Base-by-base conservation (phyloP, 129 eudicot species). In the Helianthus annuus region DNA sequence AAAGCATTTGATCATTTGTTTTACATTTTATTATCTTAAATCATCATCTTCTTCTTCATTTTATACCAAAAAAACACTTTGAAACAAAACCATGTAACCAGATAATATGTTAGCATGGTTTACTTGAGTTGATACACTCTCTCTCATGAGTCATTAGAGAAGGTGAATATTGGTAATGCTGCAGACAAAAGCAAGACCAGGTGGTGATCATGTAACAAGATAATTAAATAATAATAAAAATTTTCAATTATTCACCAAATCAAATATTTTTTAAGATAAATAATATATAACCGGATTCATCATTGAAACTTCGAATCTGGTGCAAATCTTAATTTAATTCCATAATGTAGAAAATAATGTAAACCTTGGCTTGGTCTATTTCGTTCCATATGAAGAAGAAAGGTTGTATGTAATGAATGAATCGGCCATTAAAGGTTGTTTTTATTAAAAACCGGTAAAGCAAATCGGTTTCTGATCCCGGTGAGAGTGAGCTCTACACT, bases 391-490 rank as follows among this genome's bases (percentile, higher is more conserved):
- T 32, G 10, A 42, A 7, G 10, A 7, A 6, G 10, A 6, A 42
- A 40, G 9, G 9, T 40, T 42, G 55, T 64, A 56, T 42, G 55
- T 64, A 56, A 68, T 52, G 71, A 76, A 39, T 78, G 61, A 46
- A 77, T 78, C 78, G 69, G 46, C 53, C 44, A 59, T 32, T 80
- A 63, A 78, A 74, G 68, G 52, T 61, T 29, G 61, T 76, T 77
- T 66, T 64, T 78, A 62, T 70, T 62, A 78, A 78, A 71, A 71
- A 64, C 66, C 68, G 71, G 73, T 71, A 78, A 78, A 78, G 53
- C 75, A 62, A 70, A 71, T 66, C 73, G 44, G 39, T 69, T 72
- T 75, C 82, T 63, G 82, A 81, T 85, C 89, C 89, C 86, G 80
- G 84, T 63, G 77, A 62, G 68, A 61, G 42, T 42, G 46, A 6